Evolutionary conservation across 2,329 filamentous ascomycete genomes (phyloP).

Genomic region (Colletotrichum scovillei): DNA sequence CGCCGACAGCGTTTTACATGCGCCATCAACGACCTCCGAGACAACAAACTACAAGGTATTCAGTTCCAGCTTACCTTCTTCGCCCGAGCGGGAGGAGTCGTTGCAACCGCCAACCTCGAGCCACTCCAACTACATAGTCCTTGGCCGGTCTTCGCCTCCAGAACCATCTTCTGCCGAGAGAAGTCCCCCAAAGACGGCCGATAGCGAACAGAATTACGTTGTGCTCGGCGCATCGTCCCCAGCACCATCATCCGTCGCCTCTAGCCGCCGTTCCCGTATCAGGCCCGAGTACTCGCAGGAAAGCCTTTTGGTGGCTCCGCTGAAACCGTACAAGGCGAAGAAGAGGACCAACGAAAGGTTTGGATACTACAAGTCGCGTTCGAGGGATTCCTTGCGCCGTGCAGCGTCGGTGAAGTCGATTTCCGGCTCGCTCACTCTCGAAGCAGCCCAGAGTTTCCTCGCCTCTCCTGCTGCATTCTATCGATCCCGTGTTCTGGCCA

Average conservation of each 20-base stretch:
- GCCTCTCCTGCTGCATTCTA: constrained; percentile 53
- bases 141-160: constrained; percentile 62
- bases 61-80: constrained; percentile 56
- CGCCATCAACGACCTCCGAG: constrained; percentile 59
- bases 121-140: constrained; percentile 62
- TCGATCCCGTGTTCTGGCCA: constrained; percentile 46
- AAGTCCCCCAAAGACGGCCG: constrained; percentile 47
- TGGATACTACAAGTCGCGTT: constrained; percentile 61
- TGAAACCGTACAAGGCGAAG: constrained; percentile 60
- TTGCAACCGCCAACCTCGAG: constrained; percentile 54
- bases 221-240: constrained; percentile 58
- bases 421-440: constrained; percentile 64
- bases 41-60: constrained; percentile 67
- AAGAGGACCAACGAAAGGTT: constrained; percentile 61
- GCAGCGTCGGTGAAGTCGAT: constrained; percentile 67
- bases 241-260: constrained; percentile 52
- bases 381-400: constrained; percentile 62
- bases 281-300: constrained; percentile 68
- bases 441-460: constrained; percentile 53
- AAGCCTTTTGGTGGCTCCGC: constrained; percentile 67
- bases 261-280: constrained; percentile 43
- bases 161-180: constrained; percentile 51
- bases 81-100: constrained; percentile 52
- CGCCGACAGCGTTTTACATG: constrained; percentile 48
- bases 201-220: constrained; percentile 64